These are phyloP conservation scores for Geranium rotundifolium DNA, from an alignment of 345 rosid species.

Conservation along the genomic window DNA sequence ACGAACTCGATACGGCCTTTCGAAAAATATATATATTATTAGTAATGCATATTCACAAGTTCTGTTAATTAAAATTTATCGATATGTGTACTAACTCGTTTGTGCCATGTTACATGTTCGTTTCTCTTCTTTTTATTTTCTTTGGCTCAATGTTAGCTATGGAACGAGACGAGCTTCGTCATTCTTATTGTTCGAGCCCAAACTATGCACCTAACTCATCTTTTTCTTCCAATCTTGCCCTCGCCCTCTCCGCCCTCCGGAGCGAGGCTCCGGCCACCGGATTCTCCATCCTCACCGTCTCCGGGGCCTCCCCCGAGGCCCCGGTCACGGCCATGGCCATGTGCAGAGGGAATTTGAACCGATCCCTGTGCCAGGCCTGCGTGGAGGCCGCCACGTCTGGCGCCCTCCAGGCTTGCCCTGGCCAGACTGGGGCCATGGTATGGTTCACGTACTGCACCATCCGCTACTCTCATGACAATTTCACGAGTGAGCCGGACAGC, in stretches of 20 bases:
- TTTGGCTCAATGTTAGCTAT: no score
- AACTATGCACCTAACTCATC: neutral
- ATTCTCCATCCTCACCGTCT: neutral
- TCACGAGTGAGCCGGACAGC: neutral
- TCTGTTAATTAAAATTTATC: no score
- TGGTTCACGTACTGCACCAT: conserved; percentile 9
- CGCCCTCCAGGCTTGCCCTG: neutral
- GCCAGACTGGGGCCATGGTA: conserved; percentile 2
- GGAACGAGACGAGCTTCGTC: no score
- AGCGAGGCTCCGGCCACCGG: neutral
- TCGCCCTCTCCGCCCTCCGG: conserved; percentile 3
- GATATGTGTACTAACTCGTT: no score
- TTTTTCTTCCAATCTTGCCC: conserved; percentile 2
- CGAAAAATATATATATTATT: no score
- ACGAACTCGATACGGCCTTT: no score
- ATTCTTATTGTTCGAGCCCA: no score
- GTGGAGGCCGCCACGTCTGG: conserved; percentile 1
- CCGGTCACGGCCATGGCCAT: conserved; percentile 10
- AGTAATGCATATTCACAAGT: no score
- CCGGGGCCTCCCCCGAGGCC: no score
- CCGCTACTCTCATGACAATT: neutral
- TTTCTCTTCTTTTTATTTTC: no score
- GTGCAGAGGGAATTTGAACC: conserved; percentile 5
- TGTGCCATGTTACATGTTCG: no score
- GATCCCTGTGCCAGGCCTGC: conserved; percentile 9